Conservation (phyloP, 208 protist genomes). For the Trypanosoma conorhini region DNA sequence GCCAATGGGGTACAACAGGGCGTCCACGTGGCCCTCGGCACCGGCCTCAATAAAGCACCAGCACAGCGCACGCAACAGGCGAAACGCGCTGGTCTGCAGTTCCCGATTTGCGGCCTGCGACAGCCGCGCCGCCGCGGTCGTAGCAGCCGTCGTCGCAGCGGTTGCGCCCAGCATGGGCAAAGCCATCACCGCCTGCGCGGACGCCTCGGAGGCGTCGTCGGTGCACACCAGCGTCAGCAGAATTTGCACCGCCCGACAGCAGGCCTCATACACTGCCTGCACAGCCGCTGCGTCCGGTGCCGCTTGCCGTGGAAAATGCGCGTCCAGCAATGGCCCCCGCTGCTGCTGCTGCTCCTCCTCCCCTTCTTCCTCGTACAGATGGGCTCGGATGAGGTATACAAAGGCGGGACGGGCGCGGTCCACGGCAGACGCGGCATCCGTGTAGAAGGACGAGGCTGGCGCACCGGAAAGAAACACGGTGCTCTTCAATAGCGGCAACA, state of each 20-base stretch:
- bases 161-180: not conserved
- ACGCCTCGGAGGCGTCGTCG: not conserved
- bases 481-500: slow-evolving; percentile 20
- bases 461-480: slow-evolving; percentile 25
- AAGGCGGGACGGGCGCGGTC: slow-evolving; percentile 18
- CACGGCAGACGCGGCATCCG: slow-evolving; percentile 23
- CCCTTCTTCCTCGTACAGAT: slow-evolving; percentile 3
- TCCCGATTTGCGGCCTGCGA: slow-evolving; percentile 18
- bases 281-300: not conserved
- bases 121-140: not conserved
- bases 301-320: not conserved
- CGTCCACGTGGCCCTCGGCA: slow-evolving; percentile 24
- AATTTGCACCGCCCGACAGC: slow-evolving; percentile 20
- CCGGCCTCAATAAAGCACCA: slow-evolving; percentile 47
- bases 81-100: slow-evolving; percentile 25
- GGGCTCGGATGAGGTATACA: slow-evolving; percentile 13
- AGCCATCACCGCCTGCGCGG: not conserved
- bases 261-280: slow-evolving; percentile 18
- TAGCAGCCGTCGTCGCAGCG: not conserved
- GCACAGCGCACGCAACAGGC: slow-evolving; percentile 32
- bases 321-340: not conserved
- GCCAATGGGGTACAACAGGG: slow-evolving; percentile 19
- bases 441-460: slow-evolving; percentile 29
- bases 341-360: not conserved
- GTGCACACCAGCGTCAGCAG: slow-evolving; percentile 19